Base-by-base conservation (phyloP, 176 grass and related monocot species). In the Thinopyrum elongatum region DNA sequence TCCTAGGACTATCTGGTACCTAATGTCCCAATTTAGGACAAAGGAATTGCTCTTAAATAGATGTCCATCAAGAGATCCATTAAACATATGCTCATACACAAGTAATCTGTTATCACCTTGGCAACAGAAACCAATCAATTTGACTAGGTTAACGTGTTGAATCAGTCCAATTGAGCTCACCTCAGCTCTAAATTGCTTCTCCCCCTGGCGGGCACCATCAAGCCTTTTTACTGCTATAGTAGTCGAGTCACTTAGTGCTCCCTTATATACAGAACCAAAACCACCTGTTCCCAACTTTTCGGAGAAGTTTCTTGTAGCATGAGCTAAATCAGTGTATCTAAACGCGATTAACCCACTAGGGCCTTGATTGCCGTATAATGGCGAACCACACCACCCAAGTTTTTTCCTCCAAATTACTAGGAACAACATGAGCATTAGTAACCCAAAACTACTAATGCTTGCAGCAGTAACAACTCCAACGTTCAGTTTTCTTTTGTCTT, bases 131-230 rank as follows among this genome's bases (percentile, higher is more conserved):
- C 85, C 91, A 16, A 93, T 86, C 39, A 93, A 27, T n/a, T 76
- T 78, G 12, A 93, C 88, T 34, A 93, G 88, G 51, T 90, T 93
- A 15, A 86, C 62, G 70, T 93, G 92, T 19, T 93, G 92, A 19
- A 93, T 88, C 7, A 84, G 34, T 36, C 92, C 92, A 6, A 93
- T 75, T 31, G 92, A 90, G 74, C 89, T 90, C 70, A 93, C 86
- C 80, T 93, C 92, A 0, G 88, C 46, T 46, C 85, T 84, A 65
- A 93, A 93, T 59, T 93, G 92, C 65, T 93, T 90, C 58, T 93
- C 92, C 27, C 89, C 92, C 15, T 79, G 85, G 11, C 19, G n/a
- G 59, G 57, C 25, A 29, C 65, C 79, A 27, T 90, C 86, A 22
- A 93, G 78, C 64, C 79, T 88, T 81, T 93, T 90, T 41, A 93